Conservation (phyloP, 371 early-diverging fungal species). For the Mucor lusitanicus region DNA sequence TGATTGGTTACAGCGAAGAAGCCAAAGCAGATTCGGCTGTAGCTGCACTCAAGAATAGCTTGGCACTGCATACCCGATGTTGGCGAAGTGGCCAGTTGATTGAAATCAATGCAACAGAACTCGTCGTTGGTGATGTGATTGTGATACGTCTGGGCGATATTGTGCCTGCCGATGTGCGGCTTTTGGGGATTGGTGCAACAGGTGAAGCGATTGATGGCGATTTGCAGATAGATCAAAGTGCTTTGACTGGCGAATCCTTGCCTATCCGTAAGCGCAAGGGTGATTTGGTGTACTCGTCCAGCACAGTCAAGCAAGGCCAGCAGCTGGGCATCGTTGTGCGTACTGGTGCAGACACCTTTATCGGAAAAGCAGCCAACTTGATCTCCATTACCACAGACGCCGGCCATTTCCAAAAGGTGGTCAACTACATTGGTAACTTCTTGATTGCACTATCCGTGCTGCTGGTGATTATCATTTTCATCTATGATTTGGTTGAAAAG, state of each 20-base stretch:
- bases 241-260: conserved; percentile 93
- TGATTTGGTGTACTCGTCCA: conserved; percentile 78
- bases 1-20: conserved; percentile 90
- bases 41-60: conserved; percentile 84
- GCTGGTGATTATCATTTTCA: conserved; percentile 80
- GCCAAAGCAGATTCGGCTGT: conserved; percentile 86
- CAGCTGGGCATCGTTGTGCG: conserved; percentile 83
- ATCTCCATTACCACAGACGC: conserved; percentile 82
- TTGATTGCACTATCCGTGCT: conserved; percentile 70
- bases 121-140: conserved; percentile 90
- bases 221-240: conserved; percentile 91
- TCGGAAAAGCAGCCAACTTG: conserved; percentile 88
- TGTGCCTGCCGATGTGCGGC: conserved; percentile 87
- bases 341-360: conserved; percentile 88
- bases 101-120: conserved; percentile 74
- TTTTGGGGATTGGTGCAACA: conserved; percentile 82
- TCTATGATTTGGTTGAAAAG: conserved; percentile 56
- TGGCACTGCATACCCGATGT: conserved; percentile 79
- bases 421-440: conserved; percentile 84
- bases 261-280: conserved; percentile 66
- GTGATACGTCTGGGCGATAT: conserved; percentile 91
- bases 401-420: conserved; percentile 87
- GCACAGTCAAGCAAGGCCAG: conserved; percentile 85
- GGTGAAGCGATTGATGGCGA: conserved; percentile 75
- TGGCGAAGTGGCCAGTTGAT: conserved; percentile 77